Percentiles rank a stretch among this genome's conserved stretches.
phyloP scores from a whole-genome alignment of 2,329 filamentous ascomycete species.

The Colletotrichum tamarilloi region DNA sequence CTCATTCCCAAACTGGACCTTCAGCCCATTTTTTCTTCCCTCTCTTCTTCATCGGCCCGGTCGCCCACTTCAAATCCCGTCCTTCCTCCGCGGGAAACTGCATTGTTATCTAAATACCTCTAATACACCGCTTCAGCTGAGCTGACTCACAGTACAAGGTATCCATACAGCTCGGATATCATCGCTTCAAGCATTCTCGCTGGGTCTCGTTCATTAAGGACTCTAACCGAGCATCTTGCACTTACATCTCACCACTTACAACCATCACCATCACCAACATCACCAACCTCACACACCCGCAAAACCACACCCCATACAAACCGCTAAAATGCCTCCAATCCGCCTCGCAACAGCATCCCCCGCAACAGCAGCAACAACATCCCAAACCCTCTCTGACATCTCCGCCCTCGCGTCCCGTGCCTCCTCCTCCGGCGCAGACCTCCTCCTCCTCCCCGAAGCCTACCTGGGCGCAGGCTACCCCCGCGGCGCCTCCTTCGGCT shows the following conservation, averaged over 20 bases:
- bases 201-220: not conserved
- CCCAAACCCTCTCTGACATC: conserved; percentile 74
- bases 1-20: not conserved
- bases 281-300: not conserved
- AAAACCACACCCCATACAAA: not conserved
- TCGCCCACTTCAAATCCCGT: conserved; percentile 13
- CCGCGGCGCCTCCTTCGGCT: conserved; percentile 82
- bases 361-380: conserved; percentile 58
- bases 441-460: conserved; percentile 91
- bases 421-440: conserved; percentile 64
- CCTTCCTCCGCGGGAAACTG: not conserved
- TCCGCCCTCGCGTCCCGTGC: conserved; percentile 72
- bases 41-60: not conserved
- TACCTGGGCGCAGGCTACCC: conserved; percentile 89
- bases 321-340: conserved; percentile 43
- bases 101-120: not conserved
- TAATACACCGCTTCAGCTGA: not conserved
- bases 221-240: not conserved
- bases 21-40: not conserved
- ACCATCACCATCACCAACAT: not conserved
- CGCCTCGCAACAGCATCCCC: conserved; percentile 69
- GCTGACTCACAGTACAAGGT: not conserved
- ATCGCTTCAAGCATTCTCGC: not conserved
- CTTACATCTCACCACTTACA: not conserved
- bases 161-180: not conserved